A percentile compares a stretch with the other conserved stretches of the same genome.
These are phyloP conservation scores for Puccinia polysora DNA, from an alignment of 1,284 basidiomycete genomes.

Conservation along the genomic window DNA sequence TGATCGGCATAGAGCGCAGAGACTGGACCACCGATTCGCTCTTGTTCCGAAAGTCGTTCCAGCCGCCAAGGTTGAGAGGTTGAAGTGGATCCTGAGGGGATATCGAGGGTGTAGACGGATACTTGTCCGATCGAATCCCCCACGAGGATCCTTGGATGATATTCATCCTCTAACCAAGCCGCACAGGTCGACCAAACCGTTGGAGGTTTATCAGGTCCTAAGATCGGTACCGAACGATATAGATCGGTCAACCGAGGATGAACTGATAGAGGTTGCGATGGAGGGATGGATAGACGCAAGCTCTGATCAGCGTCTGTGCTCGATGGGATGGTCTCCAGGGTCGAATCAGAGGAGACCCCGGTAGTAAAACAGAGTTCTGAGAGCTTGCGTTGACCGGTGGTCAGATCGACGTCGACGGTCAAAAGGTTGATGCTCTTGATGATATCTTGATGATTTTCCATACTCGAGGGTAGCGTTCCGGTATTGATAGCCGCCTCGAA, in stretches of 20 bases:
- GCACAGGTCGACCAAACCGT: constrained; percentile 14
- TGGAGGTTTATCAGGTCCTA: neutral
- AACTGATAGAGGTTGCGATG: neutral
- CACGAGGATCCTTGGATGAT: constrained; percentile 9
- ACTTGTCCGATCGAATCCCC: constrained; percentile 26
- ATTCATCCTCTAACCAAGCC: constrained; percentile 23
- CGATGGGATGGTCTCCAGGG: neutral
- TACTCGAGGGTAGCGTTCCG: constrained; percentile 3
- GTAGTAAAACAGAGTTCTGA: constrained; percentile 27
- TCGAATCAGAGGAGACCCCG: neutral
- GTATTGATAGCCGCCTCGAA: constrained; percentile 22
- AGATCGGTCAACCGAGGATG: constrained; percentile 6
- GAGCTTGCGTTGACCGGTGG: constrained; percentile 24
- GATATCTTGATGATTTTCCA: constrained; percentile 2
- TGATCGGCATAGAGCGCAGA: constrained; percentile 32
- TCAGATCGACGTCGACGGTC: constrained; percentile 12
- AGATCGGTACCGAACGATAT: neutral
- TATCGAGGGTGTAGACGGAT: constrained; percentile 20
- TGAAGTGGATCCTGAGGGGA: neutral
- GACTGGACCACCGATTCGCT: constrained; percentile 14
- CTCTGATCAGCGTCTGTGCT: neutral
- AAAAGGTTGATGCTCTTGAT: constrained; percentile 27
- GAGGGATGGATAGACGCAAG: neutral
- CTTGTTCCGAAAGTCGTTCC: constrained; percentile 15
- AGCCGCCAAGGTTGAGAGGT: constrained; percentile 3